Evolutionary conservation across 306 rosid genomes (phyloP).

Genomic region (Medicago lupulina): DNA sequence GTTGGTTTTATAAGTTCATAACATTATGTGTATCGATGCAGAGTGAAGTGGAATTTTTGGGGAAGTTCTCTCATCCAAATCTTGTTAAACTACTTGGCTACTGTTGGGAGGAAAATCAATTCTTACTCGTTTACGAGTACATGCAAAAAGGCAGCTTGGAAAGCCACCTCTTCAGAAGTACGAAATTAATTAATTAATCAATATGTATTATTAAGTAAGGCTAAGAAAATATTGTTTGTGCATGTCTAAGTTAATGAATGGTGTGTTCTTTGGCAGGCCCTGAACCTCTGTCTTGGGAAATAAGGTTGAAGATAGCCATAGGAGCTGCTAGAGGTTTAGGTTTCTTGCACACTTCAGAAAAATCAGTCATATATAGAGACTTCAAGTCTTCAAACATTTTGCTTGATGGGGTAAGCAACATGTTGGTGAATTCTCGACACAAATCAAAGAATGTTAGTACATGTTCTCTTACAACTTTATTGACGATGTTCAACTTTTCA

Average conservation of each 20-base stretch:
- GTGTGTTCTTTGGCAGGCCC: constrained; percentile 39
- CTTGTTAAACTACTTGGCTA: constrained; percentile 77
- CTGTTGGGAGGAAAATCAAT: constrained; percentile 75
- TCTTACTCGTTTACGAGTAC: constrained; percentile 71
- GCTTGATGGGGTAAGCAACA: constrained; percentile 58
- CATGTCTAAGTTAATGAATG: not conserved
- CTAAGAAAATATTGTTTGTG: not conserved
- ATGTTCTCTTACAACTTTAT: not conserved
- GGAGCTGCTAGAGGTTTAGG: constrained; percentile 84
- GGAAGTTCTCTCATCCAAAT: constrained; percentile 80
- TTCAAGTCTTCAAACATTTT: constrained; percentile 88
- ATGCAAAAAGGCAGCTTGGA: constrained; percentile 90
- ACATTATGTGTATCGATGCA: constrained; percentile 37
- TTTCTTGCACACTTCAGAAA: constrained; percentile 69
- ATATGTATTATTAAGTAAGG: not conserved
- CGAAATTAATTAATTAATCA: not conserved
- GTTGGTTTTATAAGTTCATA: not conserved
- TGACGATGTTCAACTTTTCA: not conserved
- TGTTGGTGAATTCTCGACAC: no score
- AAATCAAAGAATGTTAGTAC: no score
- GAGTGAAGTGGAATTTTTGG: constrained; percentile 85
- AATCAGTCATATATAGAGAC: constrained; percentile 79
- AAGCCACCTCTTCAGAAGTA: constrained; percentile 86
- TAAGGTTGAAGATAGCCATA: constrained; percentile 72
- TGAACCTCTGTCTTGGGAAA: constrained; percentile 74